phyloP scores from a whole-genome alignment of 306 rosid genomes.

The Sechiopsis laciniata region DNA sequence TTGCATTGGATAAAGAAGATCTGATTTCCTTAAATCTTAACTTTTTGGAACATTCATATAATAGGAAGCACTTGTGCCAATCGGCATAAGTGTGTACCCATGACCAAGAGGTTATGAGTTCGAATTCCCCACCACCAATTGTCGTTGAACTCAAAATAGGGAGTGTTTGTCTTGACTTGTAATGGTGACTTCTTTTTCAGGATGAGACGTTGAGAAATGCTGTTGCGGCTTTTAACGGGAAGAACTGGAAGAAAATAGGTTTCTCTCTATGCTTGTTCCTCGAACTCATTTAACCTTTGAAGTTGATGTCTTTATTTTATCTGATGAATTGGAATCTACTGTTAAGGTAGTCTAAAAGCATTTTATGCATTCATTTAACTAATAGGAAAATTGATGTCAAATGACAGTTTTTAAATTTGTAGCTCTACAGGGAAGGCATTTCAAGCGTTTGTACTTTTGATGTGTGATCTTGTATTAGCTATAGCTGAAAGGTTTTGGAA shows the following conservation, averaged over 20 bases:
- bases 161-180: constrained; percentile 13
- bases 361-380: background rate
- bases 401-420: background rate
- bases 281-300: background rate
- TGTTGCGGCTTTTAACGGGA: constrained; percentile 77
- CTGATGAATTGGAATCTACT: background rate
- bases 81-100: too few relatives aligned
- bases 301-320: constrained; percentile 24
- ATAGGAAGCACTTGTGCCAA: too few relatives aligned
- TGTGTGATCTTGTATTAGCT: background rate
- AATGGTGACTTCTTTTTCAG: constrained; percentile 39
- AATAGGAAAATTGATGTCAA: background rate
- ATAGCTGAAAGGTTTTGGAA: background rate
- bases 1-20: too few relatives aligned
- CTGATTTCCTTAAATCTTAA: background rate
- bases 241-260: constrained; percentile 99
- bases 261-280: constrained; percentile 20
- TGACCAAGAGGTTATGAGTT: too few relatives aligned
- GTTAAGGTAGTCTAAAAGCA: background rate
- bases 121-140: too few relatives aligned
- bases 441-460: background rate
- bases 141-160: too few relatives aligned
- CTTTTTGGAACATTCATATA: background rate
- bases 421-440: background rate
- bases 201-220: constrained; percentile 95